Evolutionary conservation across 75 land plant species (phyloP), one percentile per base, ranked within the genome.

Genomic region (Pinus albicaulis): DNA sequence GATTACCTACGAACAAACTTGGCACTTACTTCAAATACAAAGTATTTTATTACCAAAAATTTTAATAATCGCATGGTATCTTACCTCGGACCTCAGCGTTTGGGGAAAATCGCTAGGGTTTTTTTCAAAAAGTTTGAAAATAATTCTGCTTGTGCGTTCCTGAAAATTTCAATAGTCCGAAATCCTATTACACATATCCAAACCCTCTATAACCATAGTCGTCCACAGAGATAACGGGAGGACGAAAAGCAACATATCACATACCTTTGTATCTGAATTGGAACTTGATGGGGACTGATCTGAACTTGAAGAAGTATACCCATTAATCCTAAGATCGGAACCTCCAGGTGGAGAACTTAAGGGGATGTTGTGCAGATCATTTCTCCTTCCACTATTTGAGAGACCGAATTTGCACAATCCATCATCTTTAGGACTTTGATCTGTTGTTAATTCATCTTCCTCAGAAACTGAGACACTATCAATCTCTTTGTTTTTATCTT

Each of bases 241-340:
- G 17, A 71, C 0, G 34, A 52, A 72, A 23, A 26, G 34, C 24
- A 26, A 28, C 4, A 68, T 7, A 36, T 34, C 20, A 53, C 55
- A 28, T 71, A 95, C 98, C 91, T 87, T 91, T 31, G 78, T 56
- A 77, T 87, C 91, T 58, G 89, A 85, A 70, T 72, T 86, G 11
- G 83, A 87, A 69, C 88, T 92, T 57, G 92, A 81, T 58, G 94
- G 92, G 53, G 91, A 92, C 61, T 89, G 92, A 78, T 91, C 99
- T 23, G 99, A 96, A 11, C 96, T 94, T 73, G 93, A 90, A 10
- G 88, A 84, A 16, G 85, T 79, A 28, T 85, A 82, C 13, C 86
- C 81, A 71, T 78, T 82, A 71, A 63, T 83, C 24, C n/a, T 72
- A 56, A 72, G 28, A 72, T 22, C 55, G n/a, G 74, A 72, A 34